phyloP scores from a whole-genome alignment of 257 asterid genomes.

The Gentiana macrophylla region DNA sequence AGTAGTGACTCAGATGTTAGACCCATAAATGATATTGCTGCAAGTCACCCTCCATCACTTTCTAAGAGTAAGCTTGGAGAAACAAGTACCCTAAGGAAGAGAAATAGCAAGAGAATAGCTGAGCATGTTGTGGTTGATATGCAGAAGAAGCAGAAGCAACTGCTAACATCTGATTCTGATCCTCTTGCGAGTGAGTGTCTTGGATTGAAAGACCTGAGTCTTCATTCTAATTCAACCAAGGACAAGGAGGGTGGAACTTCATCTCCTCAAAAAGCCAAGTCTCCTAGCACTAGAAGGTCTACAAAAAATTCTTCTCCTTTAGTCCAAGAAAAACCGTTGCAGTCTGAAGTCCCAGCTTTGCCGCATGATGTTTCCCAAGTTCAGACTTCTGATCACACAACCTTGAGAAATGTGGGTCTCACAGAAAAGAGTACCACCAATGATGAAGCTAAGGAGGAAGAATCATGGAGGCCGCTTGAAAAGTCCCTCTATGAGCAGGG shows the following conservation, averaged over 20 bases:
- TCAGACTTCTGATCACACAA: conserved; percentile 27
- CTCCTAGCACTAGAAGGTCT: conserved; percentile 43
- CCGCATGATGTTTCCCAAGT: conserved; percentile 12
- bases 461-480: conserved; percentile 77
- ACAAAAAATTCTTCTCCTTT: conserved; percentile 30
- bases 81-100: conserved; percentile 42
- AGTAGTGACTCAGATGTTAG: conserved; percentile 48
- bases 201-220: conserved; percentile 34
- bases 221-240: conserved; percentile 25
- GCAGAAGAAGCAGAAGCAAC: conserved; percentile 57
- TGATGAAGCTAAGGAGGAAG: conserved; percentile 37
- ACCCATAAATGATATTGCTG: conserved; percentile 34
- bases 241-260: conserved; percentile 16
- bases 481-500: conserved; percentile 89
- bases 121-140: conserved; percentile 59
- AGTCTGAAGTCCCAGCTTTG: conserved; percentile 34
- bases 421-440: conserved; percentile 37
- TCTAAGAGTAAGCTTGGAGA: conserved; percentile 31
- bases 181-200: conserved; percentile 37
- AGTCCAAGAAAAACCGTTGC: conserved; percentile 6
- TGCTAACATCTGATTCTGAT: conserved; percentile 47
- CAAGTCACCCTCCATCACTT: conserved; percentile 23
- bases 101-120: conserved; percentile 87
- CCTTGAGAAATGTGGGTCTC: conserved; percentile 39
- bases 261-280: conserved; percentile 32